Evolutionary conservation across 192 early-diverging fungal species (phyloP).

Genomic region (Rhizophlyctis rosea): DNA sequence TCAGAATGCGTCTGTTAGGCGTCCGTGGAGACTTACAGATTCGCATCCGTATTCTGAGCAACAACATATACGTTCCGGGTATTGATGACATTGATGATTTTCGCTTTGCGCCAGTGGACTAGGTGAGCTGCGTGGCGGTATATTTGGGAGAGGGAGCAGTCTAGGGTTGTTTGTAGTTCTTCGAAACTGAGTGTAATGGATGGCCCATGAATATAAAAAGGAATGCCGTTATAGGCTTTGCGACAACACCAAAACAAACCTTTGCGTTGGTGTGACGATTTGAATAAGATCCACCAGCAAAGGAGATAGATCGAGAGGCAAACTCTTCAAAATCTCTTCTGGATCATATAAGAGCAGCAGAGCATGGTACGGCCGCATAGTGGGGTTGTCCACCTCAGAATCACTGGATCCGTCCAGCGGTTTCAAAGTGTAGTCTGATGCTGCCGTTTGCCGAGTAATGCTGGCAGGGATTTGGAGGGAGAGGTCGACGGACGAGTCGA

Average conservation of each 20-base stretch:
- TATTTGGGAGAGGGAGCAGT: conserved; percentile 92
- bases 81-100: conserved; percentile 80
- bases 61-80: conserved; percentile 77
- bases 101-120: conserved; percentile 90
- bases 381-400: conserved; percentile 48
- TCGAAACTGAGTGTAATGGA: conserved; percentile 56
- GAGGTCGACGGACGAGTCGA: conserved; percentile 78
- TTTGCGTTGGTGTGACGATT: conserved; percentile 77
- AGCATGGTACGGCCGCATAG: conserved; percentile 83
- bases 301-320: conserved; percentile 79
- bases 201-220: background rate
- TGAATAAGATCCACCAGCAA: conserved; percentile 88
- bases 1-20: conserved; percentile 19
- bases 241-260: conserved; percentile 46
- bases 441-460: conserved; percentile 17
- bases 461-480: conserved; percentile 55
- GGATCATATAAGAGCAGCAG: conserved; percentile 81
- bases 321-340: conserved; percentile 70
- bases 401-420: conserved; percentile 31
- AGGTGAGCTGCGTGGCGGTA: conserved; percentile 87
- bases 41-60: conserved; percentile 58
- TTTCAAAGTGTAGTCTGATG: conserved; percentile 24
- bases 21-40: background rate
- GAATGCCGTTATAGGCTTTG: too few species aligned
- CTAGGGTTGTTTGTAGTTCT: conserved; percentile 74